Conservation (phyloP, 345 rosid species). For the rapeseed (Brassica napus) region DNA sequence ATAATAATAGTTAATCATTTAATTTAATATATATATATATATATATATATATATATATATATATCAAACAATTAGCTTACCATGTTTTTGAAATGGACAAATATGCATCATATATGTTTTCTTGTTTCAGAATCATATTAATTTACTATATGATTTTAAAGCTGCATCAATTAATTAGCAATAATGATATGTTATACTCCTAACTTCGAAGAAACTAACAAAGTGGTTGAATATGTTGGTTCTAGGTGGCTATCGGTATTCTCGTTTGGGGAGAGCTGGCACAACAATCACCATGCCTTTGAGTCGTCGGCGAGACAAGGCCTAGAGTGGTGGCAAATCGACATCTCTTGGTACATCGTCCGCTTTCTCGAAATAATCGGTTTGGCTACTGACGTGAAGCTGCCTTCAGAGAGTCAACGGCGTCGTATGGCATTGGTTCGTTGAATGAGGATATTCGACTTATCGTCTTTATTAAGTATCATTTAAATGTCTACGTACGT, state of each 20-base stretch:
- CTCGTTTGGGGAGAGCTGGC: conserved; percentile 44
- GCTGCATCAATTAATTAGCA: neutral
- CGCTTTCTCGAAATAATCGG: conserved; percentile 40
- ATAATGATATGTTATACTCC: neutral
- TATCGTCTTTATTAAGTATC: conserved; percentile 12
- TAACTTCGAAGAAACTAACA: neutral
- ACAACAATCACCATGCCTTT: conserved; percentile 43
- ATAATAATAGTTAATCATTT: neutral
- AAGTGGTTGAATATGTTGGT: conserved; percentile 15
- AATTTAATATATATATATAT: too few species aligned
- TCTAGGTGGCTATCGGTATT: conserved; percentile 42
- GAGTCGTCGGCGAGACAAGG: conserved; percentile 43
- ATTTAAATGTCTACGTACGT: conserved; percentile 29
- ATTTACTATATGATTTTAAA: neutral
- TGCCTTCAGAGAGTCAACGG: conserved; percentile 37
- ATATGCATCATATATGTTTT: neutral
- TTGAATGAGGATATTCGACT: conserved; percentile 9
- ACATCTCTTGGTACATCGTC: conserved; percentile 40
- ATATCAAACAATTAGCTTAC: neutral
- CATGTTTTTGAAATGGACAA: neutral
- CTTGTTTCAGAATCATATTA: neutral
- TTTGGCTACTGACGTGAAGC: conserved; percentile 42
- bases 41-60: neutral
- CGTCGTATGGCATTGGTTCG: conserved; percentile 39
- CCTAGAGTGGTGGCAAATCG: conserved; percentile 44